Conservation (phyloP, 305 asterid species). For the Plantago coronopus region DNA sequence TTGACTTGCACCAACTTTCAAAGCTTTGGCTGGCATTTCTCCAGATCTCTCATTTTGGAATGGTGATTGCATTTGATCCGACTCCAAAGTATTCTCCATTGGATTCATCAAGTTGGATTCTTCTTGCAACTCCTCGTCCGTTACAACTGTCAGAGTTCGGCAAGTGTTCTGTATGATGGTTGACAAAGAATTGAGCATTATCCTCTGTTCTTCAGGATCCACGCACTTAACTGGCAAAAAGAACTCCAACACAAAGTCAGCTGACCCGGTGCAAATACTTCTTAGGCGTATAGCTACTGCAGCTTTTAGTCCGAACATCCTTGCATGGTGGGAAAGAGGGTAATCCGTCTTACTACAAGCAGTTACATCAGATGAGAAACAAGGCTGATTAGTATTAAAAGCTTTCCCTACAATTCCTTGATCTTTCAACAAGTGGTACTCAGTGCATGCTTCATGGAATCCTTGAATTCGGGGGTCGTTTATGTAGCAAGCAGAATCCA, state of each 20-base stretch:
- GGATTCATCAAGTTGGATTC: constrained; percentile 33
- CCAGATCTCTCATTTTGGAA: constrained; percentile 26
- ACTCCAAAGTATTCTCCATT: constrained; percentile 19
- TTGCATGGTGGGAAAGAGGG: constrained; percentile 89
- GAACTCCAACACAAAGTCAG: constrained; percentile 84
- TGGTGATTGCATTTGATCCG: constrained; percentile 22
- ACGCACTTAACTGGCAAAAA: constrained; percentile 63
- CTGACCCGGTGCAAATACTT: constrained; percentile 51
- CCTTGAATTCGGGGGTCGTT: constrained; percentile 54
- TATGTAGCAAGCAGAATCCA: constrained; percentile 70
- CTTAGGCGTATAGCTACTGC: constrained; percentile 86
- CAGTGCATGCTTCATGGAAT: constrained; percentile 83
- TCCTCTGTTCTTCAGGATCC: constrained; percentile 57
- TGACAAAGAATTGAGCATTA: constrained; percentile 60
- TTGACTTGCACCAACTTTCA: constrained; percentile 26
- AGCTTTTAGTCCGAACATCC: constrained; percentile 68
- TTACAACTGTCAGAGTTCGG: constrained; percentile 58
- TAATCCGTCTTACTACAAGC: constrained; percentile 65
- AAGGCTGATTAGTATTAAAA: constrained; percentile 69
- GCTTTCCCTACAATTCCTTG: constrained; percentile 83
- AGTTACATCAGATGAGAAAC: constrained; percentile 68
- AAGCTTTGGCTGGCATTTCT: constrained; percentile 26
- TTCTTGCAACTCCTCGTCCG: constrained; percentile 66
- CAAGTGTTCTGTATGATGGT: constrained; percentile 56
- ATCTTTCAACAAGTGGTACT: constrained; percentile 77